Base-by-base conservation (phyloP, 75 land plant genomes). In the Gnetum montanum region DNA sequence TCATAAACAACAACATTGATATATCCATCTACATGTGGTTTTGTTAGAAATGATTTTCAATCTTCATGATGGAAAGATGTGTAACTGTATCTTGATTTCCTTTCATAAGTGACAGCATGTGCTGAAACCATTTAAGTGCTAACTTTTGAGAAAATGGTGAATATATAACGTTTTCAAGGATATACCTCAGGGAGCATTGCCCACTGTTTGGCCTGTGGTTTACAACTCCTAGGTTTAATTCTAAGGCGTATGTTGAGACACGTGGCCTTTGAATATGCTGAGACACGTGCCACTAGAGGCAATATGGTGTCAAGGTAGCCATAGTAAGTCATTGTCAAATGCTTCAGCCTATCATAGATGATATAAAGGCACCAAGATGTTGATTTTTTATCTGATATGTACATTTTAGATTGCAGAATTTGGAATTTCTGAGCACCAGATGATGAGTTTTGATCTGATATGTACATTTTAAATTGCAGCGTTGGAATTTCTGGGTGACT, bases 401-500 rank as follows among this genome's bases (percentile, higher is more conserved):
- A 13, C 38, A 36, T 8, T 36, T 13, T 36, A 36, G 12, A 8
- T 13, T 0, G 1, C 12, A 36, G 12, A 36, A 36, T 1, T 36
- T 8, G 7, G 38, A 36, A 36, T 0, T 7, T 19, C 5, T 36
- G 7, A 36, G 7, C 12, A 13, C 1, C 12, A 0, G 38, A 36
- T 36, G 12, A 13, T 36, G 38, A 8, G 12, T 0, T 36, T 8
- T 8, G 12, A 8, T 8, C 12, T 36, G 12, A 36, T 13, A 1
- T 36, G 7, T 8, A 36, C 7, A 36, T 8, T 36, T 36, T 8
- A 8, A 8, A 36, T 36, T 62, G 60, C 77, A 75, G 74, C 60
- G 79, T 61, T 76, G 29, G 79, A 76, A 59, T 76, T 76, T 34
- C 65, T 76, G 35, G 79, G 79, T 13, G 79, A 76, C 40, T 64